Evolutionary conservation across 192 early-diverging fungal genomes (phyloP).

Genomic region (Geranomyces variabilis): DNA sequence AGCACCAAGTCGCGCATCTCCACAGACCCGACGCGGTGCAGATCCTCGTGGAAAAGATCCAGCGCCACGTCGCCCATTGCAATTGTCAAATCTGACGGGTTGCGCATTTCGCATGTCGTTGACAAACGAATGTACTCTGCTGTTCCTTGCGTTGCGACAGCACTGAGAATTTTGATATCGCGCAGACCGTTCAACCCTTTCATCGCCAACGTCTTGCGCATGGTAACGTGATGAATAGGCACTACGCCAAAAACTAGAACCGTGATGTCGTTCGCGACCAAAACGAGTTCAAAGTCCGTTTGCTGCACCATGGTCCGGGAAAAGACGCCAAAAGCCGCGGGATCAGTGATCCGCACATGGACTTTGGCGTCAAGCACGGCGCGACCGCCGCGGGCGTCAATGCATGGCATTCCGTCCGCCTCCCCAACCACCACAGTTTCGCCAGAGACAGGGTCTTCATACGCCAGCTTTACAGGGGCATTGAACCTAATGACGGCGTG

Average conservation of each 20-base stretch:
- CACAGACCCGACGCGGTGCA: slow-evolving; percentile 24
- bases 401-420: slow-evolving; percentile 21
- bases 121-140: slow-evolving; percentile 6
- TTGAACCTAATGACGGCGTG: slow-evolving; percentile 17
- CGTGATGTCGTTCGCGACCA: slow-evolving; percentile 20
- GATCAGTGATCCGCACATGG: slow-evolving; percentile 21
- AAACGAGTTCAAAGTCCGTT: slow-evolving; percentile 3
- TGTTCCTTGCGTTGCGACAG: slow-evolving; percentile 19
- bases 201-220: slow-evolving; percentile 19
- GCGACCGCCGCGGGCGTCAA: slow-evolving; percentile 1
- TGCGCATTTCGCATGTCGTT: slow-evolving; percentile 27
- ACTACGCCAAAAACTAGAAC: slow-evolving; percentile 16
- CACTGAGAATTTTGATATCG: slow-evolving; percentile 18
- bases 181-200: slow-evolving; percentile 17
- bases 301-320: slow-evolving; percentile 22
- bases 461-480: slow-evolving; percentile 24
- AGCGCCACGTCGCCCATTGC: slow-evolving; percentile 26
- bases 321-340: slow-evolving; percentile 26
- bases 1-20: slow-evolving; percentile 24
- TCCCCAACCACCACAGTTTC: slow-evolving; percentile 20
- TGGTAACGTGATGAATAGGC: slow-evolving; percentile 15
- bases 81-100: slow-evolving; percentile 23
- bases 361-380: slow-evolving; percentile 22
- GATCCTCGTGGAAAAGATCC: slow-evolving; percentile 15
- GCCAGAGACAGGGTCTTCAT: slow-evolving; percentile 1